Evolutionary conservation across 1,284 basidiomycete genomes (phyloP).

Genomic region (Boletus semigastroideus): DNA sequence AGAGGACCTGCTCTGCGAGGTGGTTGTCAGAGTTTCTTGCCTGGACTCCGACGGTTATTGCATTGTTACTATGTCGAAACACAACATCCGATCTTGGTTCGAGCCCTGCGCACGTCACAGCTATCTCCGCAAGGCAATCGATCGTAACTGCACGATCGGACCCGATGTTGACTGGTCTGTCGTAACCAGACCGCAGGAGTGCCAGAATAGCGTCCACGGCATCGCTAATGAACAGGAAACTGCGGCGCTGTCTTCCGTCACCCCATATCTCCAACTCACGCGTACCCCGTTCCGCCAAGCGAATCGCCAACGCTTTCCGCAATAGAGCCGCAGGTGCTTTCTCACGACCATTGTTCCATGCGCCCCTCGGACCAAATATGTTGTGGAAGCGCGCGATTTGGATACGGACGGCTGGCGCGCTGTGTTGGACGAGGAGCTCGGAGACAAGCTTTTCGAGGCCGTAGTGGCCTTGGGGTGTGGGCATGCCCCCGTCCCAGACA

Average conservation of each 20-base stretch:
- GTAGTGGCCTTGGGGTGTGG: conserved; percentile 54
- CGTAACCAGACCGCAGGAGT: conserved; percentile 40
- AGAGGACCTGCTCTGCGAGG: conserved; percentile 31
- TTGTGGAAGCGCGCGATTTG: conserved; percentile 60
- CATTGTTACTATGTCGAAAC: conserved; percentile 28
- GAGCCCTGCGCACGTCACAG: conserved; percentile 37
- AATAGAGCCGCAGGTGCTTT: conserved; percentile 59
- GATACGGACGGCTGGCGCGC: conserved; percentile 36
- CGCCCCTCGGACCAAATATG: conserved; percentile 53
- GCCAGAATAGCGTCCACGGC: conserved; percentile 48
- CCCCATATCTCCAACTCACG: conserved; percentile 56
- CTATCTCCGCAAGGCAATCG: conserved; percentile 43
- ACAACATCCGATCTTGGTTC: conserved; percentile 25
- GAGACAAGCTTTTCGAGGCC: conserved; percentile 58
- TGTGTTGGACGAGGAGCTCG: conserved; percentile 45
- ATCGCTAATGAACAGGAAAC: conserved; percentile 57
- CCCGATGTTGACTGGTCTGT: conserved; percentile 50
- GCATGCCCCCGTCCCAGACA: conserved; percentile 38
- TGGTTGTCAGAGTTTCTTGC: conserved; percentile 56
- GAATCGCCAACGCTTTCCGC: conserved; percentile 47
- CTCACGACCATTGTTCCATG: conserved; percentile 54
- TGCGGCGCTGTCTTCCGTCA: conserved; percentile 49
- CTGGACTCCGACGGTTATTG: conserved; percentile 46
- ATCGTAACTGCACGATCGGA: conserved; percentile 48
- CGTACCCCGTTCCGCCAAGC: conserved; percentile 4